Conservation (phyloP, 2,329 filamentous ascomycete species). For the Cladophialophora immunda region DNA sequence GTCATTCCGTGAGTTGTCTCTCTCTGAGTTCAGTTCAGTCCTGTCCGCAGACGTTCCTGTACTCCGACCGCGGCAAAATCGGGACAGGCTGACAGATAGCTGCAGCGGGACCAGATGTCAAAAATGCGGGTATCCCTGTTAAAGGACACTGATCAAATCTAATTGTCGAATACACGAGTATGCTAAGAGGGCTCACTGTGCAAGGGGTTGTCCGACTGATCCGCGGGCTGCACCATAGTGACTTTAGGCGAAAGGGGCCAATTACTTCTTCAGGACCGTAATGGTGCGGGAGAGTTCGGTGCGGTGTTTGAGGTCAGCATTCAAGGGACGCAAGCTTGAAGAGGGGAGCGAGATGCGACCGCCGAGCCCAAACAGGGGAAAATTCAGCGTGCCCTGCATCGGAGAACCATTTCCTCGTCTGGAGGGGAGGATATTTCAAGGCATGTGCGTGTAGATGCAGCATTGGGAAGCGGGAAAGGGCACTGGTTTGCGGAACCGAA, state of each 20-base stretch:
- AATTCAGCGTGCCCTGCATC: neutral
- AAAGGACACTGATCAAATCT: conserved; percentile 15
- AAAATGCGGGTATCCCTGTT: conserved; percentile 49
- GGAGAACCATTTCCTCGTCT: neutral
- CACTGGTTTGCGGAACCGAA: neutral
- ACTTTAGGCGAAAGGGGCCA: neutral
- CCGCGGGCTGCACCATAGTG: neutral
- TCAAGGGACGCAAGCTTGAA: neutral
- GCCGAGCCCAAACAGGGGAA: neutral
- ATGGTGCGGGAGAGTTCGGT: neutral
- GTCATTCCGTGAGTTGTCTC: conserved; percentile 48
- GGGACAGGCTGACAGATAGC: conserved; percentile 9
- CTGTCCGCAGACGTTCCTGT: neutral
- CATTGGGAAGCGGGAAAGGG: neutral
- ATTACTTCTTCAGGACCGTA: neutral
- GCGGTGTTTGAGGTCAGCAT: neutral
- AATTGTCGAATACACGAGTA: neutral
- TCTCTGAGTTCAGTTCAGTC: neutral
- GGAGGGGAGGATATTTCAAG: neutral
- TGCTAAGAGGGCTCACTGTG: neutral
- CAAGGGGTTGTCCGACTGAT: neutral
- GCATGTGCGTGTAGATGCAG: neutral
- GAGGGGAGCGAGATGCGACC: neutral
- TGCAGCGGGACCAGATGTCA: conserved; percentile 53
- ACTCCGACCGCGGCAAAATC: neutral